Conservation (phyloP, 1,284 basidiomycete genomes). For the Austroboletus novae-zelandiae region DNA sequence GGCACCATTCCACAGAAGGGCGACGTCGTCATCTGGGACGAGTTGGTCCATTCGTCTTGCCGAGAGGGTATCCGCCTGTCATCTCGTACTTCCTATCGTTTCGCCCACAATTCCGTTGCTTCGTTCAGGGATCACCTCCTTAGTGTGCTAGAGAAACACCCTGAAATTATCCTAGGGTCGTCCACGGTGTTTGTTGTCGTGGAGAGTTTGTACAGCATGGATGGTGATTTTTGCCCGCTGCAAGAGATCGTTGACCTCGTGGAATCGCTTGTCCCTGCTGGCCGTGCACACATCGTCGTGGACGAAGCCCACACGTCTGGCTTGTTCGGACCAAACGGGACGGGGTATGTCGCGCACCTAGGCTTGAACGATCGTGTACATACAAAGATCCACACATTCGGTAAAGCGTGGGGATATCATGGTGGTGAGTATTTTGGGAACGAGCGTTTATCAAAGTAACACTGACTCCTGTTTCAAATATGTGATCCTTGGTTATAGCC, state of each 20-base stretch:
- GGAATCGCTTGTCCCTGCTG: constrained; percentile 33
- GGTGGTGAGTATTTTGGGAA: constrained; percentile 55
- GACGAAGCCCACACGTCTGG: constrained; percentile 61
- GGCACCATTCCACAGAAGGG: constrained; percentile 46
- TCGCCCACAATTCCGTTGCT: constrained; percentile 47
- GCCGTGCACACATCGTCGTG: constrained; percentile 39
- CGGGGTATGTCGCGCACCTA: constrained; percentile 38
- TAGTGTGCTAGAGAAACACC: constrained; percentile 22
- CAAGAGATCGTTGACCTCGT: constrained; percentile 38
- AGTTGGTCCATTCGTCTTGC: constrained; percentile 56
- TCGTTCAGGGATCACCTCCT: constrained; percentile 28
- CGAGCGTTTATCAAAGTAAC: neutral
- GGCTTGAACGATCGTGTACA: constrained; percentile 37
- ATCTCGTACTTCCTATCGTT: constrained; percentile 32
- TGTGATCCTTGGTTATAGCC: constrained; percentile 31
- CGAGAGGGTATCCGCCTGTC: constrained; percentile 55
- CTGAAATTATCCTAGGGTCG: constrained; percentile 20
- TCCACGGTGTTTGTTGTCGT: constrained; percentile 48
- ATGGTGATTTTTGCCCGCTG: constrained; percentile 60
- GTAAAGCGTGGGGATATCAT: constrained; percentile 59
- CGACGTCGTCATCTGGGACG: constrained; percentile 59
- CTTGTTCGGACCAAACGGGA: constrained; percentile 43
- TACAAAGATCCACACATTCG: constrained; percentile 52
- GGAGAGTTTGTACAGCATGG: constrained; percentile 65
- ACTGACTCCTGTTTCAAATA: neutral